A percentile compares a stretch with the other conserved stretches of the same genome.
Conservation (phyloP, 179 eudicot species). For the Spergularia azorica region DNA sequence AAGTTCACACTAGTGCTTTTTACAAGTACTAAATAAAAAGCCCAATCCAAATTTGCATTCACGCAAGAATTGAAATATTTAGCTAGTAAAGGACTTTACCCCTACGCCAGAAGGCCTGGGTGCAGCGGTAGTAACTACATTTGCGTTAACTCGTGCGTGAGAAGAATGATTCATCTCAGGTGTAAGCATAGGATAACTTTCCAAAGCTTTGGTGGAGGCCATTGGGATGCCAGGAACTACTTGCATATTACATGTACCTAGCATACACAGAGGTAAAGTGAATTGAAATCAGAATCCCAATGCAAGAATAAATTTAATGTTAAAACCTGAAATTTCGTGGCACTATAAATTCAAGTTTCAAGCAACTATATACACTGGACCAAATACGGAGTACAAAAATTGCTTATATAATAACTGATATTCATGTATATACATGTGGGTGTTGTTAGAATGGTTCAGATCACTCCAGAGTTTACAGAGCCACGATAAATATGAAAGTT, state of each 20-base stretch:
- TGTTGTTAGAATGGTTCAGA: slow-evolving; percentile 1
- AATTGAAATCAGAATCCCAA: slow-evolving; percentile 26
- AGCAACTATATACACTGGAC: too few relatives aligned
- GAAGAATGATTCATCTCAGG: slow-evolving; percentile 30
- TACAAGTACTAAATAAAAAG: background rate
- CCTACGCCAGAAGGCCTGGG: slow-evolving; percentile 34
- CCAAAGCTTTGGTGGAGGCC: slow-evolving; percentile 26
- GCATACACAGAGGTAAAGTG: background rate
- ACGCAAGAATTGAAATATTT: background rate
- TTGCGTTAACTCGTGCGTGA: slow-evolving; percentile 36
- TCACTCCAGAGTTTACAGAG: background rate
- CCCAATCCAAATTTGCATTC: background rate
- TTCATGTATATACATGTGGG: too few relatives aligned
- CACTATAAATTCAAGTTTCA: background rate
- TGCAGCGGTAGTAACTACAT: slow-evolving; percentile 33
- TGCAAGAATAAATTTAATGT: background rate
- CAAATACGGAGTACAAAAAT: background rate
- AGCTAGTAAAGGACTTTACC: slow-evolving; percentile 17
- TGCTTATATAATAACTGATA: background rate
- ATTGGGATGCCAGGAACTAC: slow-evolving; percentile 41
- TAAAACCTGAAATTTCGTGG: background rate
- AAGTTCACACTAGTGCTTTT: background rate
- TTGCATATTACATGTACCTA: slow-evolving; percentile 32
- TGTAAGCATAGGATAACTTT: slow-evolving; percentile 16
- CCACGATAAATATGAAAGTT: background rate